Percentiles rank a stretch among this genome's conserved stretches.
Conservation (phyloP, 495 filamentous ascomycete genomes). For the Trichoderma virens region DNA sequence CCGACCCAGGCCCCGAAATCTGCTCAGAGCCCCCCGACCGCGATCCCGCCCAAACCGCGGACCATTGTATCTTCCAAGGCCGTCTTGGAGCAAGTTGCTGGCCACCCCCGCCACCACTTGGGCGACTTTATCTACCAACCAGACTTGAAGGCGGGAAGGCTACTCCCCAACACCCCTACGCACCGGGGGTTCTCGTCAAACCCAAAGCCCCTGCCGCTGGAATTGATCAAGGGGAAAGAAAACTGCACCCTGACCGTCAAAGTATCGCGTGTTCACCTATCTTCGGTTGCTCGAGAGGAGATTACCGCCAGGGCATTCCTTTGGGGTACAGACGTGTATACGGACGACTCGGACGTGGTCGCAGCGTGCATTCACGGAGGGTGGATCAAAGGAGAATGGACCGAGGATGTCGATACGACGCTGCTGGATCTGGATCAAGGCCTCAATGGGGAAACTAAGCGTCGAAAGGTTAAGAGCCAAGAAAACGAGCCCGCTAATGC, state of each 20-base stretch:
- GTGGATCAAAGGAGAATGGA: conserved; percentile 84
- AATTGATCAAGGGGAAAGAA: conserved; percentile 66
- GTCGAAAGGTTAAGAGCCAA: conserved; percentile 10
- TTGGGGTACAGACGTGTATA: conserved; percentile 93
- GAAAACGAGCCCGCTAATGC: conserved; percentile 11
- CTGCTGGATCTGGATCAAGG: conserved; percentile 58
- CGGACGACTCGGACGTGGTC: conserved; percentile 89
- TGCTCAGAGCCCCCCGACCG: conserved; percentile 32
- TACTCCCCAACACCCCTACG: conserved; percentile 30
- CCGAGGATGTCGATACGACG: conserved; percentile 56
- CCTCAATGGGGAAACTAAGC: conserved; percentile 18
- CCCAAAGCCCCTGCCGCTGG: conserved; percentile 62
- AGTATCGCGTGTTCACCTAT: conserved; percentile 72
- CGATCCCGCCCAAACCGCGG: conserved; percentile 51
- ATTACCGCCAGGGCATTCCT: conserved; percentile 70
- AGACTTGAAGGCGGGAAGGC: conserved; percentile 48
- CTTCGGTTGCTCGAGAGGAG: conserved; percentile 59
- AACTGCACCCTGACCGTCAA: conserved; percentile 89
- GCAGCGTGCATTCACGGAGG: conserved; percentile 91
- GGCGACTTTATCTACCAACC: conserved; percentile 49
- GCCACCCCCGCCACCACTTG: conserved; percentile 70
- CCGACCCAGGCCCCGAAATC: conserved; percentile 27
- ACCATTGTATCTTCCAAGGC: conserved; percentile 56
- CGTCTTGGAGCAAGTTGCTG: conserved; percentile 59
- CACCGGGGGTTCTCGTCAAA: conserved; percentile 63